phyloP scores from a whole-genome alignment of 441 rosid genomes.

The Erodium chrysanthum region DNA sequence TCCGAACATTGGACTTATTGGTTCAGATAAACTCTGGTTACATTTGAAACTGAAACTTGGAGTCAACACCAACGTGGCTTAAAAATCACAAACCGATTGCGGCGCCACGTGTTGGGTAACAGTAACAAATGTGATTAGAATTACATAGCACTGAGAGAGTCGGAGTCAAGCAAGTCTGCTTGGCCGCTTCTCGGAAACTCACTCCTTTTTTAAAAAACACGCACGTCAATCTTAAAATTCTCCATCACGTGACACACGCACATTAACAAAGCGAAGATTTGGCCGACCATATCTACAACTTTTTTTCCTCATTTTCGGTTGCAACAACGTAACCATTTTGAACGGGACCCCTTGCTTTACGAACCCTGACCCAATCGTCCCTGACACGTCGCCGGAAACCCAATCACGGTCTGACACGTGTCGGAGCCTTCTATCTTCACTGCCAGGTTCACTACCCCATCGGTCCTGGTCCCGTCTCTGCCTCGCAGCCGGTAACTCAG shows the following conservation, averaged over 20 bases:
- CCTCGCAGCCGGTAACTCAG: constrained; percentile 44
- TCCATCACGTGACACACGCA: not conserved
- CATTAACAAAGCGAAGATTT: not conserved
- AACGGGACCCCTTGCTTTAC: too few species aligned
- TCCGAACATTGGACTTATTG: too few species aligned
- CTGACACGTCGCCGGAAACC: constrained; percentile 27
- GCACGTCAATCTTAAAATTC: not conserved
- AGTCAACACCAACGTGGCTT: not conserved
- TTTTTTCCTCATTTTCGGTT: not conserved
- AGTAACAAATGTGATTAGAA: not conserved
- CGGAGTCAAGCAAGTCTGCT: constrained; percentile 1
- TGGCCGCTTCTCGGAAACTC: not conserved
- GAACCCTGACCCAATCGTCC: not conserved
- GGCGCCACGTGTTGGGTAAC: not conserved
- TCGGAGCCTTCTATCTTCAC: constrained; percentile 26
- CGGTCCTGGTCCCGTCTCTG: constrained; percentile 40
- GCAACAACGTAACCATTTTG: not conserved
- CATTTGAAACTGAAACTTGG: not conserved
- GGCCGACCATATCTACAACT: not conserved
- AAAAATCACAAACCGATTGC: not conserved
- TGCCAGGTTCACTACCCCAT: constrained; percentile 38
- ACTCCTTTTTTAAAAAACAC: not conserved
- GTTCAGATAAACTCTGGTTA: too few species aligned
- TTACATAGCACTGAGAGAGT: not conserved
- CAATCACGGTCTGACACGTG: constrained; percentile 32